phyloP scores from a whole-genome alignment of 106 monocot species.

The Platanthera zijinensis region DNA sequence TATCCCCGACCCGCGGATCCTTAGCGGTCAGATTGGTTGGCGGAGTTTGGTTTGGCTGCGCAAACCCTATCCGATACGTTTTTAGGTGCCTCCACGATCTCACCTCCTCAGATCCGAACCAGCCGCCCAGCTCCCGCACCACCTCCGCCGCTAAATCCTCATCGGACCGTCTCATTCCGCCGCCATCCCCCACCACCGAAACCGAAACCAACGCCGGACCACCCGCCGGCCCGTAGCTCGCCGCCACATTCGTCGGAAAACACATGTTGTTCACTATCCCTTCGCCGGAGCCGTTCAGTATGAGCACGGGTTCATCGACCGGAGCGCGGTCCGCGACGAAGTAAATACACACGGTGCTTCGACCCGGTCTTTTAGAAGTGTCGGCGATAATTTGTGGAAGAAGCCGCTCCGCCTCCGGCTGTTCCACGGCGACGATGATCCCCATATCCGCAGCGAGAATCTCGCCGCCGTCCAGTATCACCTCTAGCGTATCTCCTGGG shows the following conservation, averaged over 20 bases:
- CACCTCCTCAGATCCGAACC: constrained; percentile 70
- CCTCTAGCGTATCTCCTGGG: constrained; percentile 1
- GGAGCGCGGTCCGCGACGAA: constrained; percentile 61
- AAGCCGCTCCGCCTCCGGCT: constrained; percentile 56
- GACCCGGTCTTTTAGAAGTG: neutral
- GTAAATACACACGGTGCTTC: constrained; percentile 80
- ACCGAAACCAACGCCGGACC: constrained; percentile 72
- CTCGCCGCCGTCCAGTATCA: constrained; percentile 36
- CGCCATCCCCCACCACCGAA: constrained; percentile 34
- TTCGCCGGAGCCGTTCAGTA: constrained; percentile 80
- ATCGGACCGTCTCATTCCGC: constrained; percentile 34
- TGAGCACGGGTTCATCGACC: constrained; percentile 54
- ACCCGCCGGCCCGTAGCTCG: constrained; percentile 67
- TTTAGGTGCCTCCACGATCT: constrained; percentile 58
- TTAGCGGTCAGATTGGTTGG: constrained; percentile 48
- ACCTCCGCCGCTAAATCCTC: constrained; percentile 56
- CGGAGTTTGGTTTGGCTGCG: constrained; percentile 89
- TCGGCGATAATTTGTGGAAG: constrained; percentile 9
- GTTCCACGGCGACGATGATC: constrained; percentile 76
- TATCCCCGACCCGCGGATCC: constrained; percentile 45
- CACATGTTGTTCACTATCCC: constrained; percentile 98
- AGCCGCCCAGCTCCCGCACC: constrained; percentile 48
- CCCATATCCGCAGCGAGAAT: constrained; percentile 36
- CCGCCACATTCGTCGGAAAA: constrained; percentile 77
- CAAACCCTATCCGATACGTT: constrained; percentile 79